phyloP scores from a whole-genome alignment of 305 asterid species.

The Fraxinus sp. region DNA sequence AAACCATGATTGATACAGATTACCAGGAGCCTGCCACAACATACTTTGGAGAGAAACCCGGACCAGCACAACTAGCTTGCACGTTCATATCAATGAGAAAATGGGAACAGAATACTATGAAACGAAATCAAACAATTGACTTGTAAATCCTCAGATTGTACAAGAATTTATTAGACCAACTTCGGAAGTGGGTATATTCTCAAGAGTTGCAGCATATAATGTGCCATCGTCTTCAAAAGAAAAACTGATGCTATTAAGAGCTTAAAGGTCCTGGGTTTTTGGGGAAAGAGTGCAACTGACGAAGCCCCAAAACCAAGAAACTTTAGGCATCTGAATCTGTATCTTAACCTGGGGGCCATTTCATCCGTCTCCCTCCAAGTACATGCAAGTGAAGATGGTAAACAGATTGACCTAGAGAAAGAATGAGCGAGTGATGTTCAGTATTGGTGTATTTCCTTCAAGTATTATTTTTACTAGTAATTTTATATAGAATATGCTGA shows the following conservation, averaged over 20 bases:
- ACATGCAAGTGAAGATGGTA: constrained; percentile 98
- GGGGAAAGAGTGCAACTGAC: neutral
- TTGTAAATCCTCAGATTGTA: neutral
- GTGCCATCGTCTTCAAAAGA: neutral
- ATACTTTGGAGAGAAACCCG: neutral
- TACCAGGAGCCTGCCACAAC: neutral
- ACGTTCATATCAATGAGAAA: neutral
- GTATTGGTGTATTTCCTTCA: neutral
- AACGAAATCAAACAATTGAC: neutral
- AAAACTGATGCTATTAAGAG: neutral
- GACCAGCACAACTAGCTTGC: neutral
- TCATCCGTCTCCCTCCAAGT: constrained; percentile 95
- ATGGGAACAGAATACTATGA: neutral
- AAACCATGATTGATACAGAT: neutral
- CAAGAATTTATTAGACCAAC: neutral
- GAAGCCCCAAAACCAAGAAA: neutral
- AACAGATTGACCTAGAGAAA: constrained; percentile 75
- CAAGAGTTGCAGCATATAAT: neutral
- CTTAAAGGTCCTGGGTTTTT: neutral
- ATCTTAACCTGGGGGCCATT: constrained; percentile 90
- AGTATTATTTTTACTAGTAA: neutral
- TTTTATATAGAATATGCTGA: neutral
- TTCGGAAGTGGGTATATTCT: neutral
- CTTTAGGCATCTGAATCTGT: neutral
- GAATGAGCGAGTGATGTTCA: constrained; percentile 2